phyloP scores from a whole-genome alignment of 257 asterid genomes.

The Linaria vulgaris region DNA sequence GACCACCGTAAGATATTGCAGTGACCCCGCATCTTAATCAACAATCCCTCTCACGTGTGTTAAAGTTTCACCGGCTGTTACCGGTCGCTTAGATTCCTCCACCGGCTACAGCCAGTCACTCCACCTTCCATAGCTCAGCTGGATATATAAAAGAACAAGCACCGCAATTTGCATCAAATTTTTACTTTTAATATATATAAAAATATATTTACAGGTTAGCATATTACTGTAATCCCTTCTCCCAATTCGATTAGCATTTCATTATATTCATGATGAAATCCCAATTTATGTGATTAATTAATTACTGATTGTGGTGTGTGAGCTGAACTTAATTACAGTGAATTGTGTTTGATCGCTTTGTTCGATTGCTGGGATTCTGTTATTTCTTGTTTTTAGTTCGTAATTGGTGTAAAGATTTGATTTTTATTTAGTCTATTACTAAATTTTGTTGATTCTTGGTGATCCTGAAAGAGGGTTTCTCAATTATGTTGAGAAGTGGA shows the following conservation, averaged over 20 bases:
- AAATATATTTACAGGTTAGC: slow-evolving; percentile 37
- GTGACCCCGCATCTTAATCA: slow-evolving; percentile 34
- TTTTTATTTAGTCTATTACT: slow-evolving; percentile 13
- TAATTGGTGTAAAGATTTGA: slow-evolving; percentile 23
- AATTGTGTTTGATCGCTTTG: slow-evolving; percentile 39
- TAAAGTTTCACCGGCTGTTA: slow-evolving; percentile 19
- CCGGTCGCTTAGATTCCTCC: slow-evolving; percentile 23
- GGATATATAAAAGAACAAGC: slow-evolving; percentile 47
- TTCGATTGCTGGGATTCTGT: slow-evolving; percentile 20
- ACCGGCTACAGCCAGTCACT: slow-evolving; percentile 51
- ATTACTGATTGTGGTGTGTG: too few species aligned
- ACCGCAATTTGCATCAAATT: background rate
- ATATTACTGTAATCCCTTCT: background rate
- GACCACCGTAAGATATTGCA: slow-evolving; percentile 52
- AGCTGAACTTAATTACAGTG: slow-evolving; percentile 24
- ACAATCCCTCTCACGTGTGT: slow-evolving; percentile 38
- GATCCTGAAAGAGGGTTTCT: slow-evolving; percentile 21
- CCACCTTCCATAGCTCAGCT: slow-evolving; percentile 56
- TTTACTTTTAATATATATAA: background rate
- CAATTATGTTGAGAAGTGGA: background rate
- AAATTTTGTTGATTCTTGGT: background rate
- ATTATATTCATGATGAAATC: too few species aligned
- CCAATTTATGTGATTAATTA: too few species aligned
- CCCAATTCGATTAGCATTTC: background rate
- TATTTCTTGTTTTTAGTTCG: slow-evolving; percentile 18